A percentile compares a stretch with the other conserved stretches of the same genome.
Conservation (phyloP, 208 protist species). For the Lotmaria passim region DNA sequence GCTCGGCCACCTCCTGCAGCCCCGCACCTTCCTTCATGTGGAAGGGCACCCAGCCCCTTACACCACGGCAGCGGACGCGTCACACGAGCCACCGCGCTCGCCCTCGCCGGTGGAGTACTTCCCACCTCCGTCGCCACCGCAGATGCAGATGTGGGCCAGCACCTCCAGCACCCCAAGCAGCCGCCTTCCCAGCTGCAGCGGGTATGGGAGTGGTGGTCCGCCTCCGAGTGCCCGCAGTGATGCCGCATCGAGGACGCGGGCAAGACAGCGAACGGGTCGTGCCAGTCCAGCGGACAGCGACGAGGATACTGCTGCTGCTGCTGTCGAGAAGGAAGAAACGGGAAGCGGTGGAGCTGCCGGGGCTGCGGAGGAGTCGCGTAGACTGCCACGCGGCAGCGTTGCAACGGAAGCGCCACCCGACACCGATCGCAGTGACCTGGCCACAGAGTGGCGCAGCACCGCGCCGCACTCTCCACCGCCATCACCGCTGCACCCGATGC, state of each 20-base stretch:
- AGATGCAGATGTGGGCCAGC: constrained; percentile 33
- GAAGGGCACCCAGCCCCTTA: constrained; percentile 53
- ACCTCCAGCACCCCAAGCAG: constrained; percentile 12
- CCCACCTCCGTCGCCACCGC: constrained; percentile 38
- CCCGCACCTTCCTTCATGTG: constrained; percentile 67
- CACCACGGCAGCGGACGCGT: constrained; percentile 20
- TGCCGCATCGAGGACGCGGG: too few relatives aligned
- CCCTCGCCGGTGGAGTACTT: constrained; percentile 45
- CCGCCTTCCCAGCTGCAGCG: neutral
- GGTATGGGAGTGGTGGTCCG: neutral
- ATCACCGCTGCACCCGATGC: constrained; percentile 29
- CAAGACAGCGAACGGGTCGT: too few relatives aligned
- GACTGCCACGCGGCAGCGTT: neutral
- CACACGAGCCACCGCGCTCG: constrained; percentile 1
- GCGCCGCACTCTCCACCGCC: constrained; percentile 5
- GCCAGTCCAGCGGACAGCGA: too few relatives aligned
- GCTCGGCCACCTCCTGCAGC: constrained; percentile 73
- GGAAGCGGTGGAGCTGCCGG: neutral
- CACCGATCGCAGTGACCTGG: neutral
- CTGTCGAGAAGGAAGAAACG: too few relatives aligned
- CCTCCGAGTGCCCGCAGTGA: too few relatives aligned
- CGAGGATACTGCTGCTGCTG: too few relatives aligned
- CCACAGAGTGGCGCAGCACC: neutral
- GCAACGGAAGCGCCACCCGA: neutral
- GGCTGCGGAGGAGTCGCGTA: neutral